Evolutionary conservation across 805 yeast genomes (phyloP), one percentile per base, ranked within the genome.

Genomic region (Komagataella mondaviorum): DNA sequence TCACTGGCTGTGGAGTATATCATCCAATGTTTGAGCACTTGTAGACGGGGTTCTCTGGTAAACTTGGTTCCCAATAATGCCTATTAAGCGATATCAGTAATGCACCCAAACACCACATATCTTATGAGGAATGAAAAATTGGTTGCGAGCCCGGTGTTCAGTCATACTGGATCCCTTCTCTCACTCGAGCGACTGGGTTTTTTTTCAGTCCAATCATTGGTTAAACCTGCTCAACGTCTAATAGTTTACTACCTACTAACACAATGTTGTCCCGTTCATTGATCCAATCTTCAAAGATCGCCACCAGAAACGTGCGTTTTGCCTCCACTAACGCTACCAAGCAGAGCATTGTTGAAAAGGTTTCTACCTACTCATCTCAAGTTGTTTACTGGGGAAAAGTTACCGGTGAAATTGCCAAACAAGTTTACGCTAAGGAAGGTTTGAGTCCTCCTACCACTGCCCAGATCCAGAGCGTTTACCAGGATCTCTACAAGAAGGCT

Each of bases 371-470:
- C 50, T 65, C 74, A 58, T 77, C 83, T 70, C 60, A 73, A 55
- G 74, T 90, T 53, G 67, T 87, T 53, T 93, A 88, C 85, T 93
- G 93, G 86, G 72, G 81, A 52, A 78, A 77, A 60, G 80, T 77
- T 47, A 66, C 73, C 49, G 73, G 68, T 53, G 80, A 78, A 63
- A 57, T 76, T 47, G 72, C 78, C 54, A 85, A 85, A 70, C 78
- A 80, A 69, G 86, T 93, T 55, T 93, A 91, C 80, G 71, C 82
- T 64, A 85, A 86, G 70, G 99, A 93, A 74, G 95, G 89, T 57
- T 73, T 93, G 60, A 87, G 95, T 55, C 98, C 98, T 56, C 99
- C 99, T 61, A 66, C 88, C 46, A 61, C 76, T 55, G 77, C 78
- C 52, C 88, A 88, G 67, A 76, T 91, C 73, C 83, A 85, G 72